Base-by-base conservation (phyloP, 139 green algal species). In the Nannochloris sp. region DNA sequence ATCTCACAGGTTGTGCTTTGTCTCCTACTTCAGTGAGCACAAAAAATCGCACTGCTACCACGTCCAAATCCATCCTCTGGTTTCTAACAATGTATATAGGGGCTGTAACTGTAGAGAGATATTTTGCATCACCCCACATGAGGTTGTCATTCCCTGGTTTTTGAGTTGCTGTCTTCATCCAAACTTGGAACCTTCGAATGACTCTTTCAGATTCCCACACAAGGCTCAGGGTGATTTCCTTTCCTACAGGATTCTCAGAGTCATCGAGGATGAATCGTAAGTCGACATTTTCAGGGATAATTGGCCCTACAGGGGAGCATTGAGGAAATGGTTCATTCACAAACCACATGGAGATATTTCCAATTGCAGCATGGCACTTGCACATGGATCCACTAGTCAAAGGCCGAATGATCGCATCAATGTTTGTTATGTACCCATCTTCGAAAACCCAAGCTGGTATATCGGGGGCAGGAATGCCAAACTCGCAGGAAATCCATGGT, bases 351-450 rank as follows among this genome's bases (percentile, higher is more conserved):
- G 46, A 53, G n/a, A 53, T 20, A 10, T 53, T 23, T 53, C 46
- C 46, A 13, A 53, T 53, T 53, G 46, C 46, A 5, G n/a, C 46
- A 53, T 53, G 46, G 46, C 46, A 53, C n/a, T 23, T 53, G 46
- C 46, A 53, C 46, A 53, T 23, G 16, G 46, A 53, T 20, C 46
- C 46, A 28, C n/a, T 20, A 3, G 46, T 53, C n/a, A 23, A 20
- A 28, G 46, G 46, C 20, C 46, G 46, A 12, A 53, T 28, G 9
- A 53, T 53, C 46, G 46, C 46, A 23, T 53, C 46, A 53, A 53
- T 53, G n/a, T 53, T 53, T 53, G 46, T 53, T 20, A 53, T 53
- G 14, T 13, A 28, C 9, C 46, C 46, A 1, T 53, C 17, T 53
- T 53, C 46, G 46, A 53, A 53, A 53, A 53, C 46, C 46, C 46